Conservation (phyloP, 1,139 yeast genomes). For the Arxiozyma slooffiae region DNA sequence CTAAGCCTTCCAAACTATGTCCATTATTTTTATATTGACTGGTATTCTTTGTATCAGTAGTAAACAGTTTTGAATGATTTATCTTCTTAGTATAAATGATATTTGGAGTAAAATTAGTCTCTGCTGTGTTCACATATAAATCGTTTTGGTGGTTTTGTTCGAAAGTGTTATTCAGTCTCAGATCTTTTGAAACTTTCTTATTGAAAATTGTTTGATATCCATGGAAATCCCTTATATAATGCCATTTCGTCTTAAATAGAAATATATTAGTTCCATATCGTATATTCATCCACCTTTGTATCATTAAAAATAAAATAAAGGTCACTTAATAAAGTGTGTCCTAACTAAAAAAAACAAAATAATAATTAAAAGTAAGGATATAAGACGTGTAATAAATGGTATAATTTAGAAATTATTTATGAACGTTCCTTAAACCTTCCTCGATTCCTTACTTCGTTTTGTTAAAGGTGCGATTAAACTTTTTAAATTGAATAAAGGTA, state of each 20-base stretch:
- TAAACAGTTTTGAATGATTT: not conserved
- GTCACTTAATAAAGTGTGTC: not conserved
- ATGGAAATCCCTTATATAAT: not conserved
- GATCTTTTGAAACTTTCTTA: no score
- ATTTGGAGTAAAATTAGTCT: conserved; percentile 33
- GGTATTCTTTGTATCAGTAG: not conserved
- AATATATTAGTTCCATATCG: not conserved
- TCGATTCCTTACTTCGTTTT: no score
- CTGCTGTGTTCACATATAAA: conserved; percentile 20
- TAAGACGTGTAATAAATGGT: not conserved
- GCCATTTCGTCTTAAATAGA: not conserved
- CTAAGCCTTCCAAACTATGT: conserved; percentile 6
- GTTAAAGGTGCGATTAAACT: no score
- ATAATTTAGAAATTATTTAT: no score
- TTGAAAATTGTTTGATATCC: not conserved
- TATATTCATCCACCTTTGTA: conserved; percentile 3
- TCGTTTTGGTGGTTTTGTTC: not conserved
- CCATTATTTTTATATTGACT: not conserved
- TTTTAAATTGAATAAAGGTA: no score
- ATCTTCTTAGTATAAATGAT: conserved; percentile 5
- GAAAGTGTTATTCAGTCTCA: no score
- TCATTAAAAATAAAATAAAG: conserved; percentile 3
- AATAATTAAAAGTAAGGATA: not conserved
- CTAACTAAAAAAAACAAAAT: not conserved
- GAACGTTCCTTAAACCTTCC: not conserved